Evolutionary conservation across 345 rosid species (phyloP).

Genomic region (Citrus unshiu): DNA sequence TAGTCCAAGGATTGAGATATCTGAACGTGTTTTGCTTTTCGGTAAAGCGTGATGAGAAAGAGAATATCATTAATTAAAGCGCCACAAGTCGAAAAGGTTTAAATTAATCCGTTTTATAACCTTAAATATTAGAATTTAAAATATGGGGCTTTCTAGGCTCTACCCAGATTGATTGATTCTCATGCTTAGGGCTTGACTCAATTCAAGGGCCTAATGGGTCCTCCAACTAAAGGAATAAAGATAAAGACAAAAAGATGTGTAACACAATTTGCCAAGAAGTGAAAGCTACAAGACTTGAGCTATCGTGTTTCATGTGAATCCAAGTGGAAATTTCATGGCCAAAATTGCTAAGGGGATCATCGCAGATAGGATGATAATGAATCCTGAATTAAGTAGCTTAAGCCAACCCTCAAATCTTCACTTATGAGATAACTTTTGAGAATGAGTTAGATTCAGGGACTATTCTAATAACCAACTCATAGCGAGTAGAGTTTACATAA

Average conservation of each 20-base stretch:
- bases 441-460: no score
- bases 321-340: background rate
- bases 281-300: background rate
- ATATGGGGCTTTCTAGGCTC: background rate
- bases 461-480: no score
- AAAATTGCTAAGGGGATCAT: background rate
- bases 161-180: background rate
- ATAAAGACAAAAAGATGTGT: background rate
- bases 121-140: no score
- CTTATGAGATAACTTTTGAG: background rate
- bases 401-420: background rate
- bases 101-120: background rate
- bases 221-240: background rate
- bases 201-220: background rate
- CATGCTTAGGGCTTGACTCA: background rate
- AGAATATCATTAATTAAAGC: background rate
- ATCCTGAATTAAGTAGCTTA: no score
- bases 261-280: background rate
- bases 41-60: background rate
- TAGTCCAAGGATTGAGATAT: background rate
- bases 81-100: background rate
- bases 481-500: no score
- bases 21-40: background rate
- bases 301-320: constrained; percentile 11
- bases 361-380: background rate